Evolutionary conservation across 306 rosid species (phyloP), one percentile per base, ranked within the genome.

Genomic region (Prunus salicina): DNA sequence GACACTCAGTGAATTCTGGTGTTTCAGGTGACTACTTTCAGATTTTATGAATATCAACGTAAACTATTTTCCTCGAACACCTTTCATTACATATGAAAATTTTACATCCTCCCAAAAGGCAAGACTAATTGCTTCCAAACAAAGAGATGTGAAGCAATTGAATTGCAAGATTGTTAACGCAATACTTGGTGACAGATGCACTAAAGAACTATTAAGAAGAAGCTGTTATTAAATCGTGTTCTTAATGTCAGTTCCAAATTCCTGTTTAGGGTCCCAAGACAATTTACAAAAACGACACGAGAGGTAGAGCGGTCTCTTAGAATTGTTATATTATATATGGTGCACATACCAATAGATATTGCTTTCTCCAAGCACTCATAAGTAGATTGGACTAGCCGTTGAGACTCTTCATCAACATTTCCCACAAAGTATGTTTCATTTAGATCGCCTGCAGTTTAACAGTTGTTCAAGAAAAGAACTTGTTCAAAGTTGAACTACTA

Each of bases 401-500:
- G 78, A 72, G 93, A 89, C 84, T 90, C 99, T 82, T 95, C 97
- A 43, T 92, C 93, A 77, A 95, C 97, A 76, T 90, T 93, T 77
- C 99, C 99, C 81, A 95, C 97, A 38, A 92, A 95, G 90, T 86
- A 92, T 49, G 99, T 95, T 62, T 92, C 99, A 74, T 95, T 95
- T 61, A 95, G 96, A 90, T 95, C 99, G 82, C 87, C 99, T 95
- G 87, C 67, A 84, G 70, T 69, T 30, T 78, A 50, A 52, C 71
- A 11, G 55, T 28, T 22, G 68, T 47, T 73, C 72, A 71, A 25
- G 32, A 11, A 50, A 27, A 15, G 46, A 69, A 22, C 34, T 62
- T 51, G 71, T 57, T 41, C 28, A 34, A 69, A 56, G 24, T 47
- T 50, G 28, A 25, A 69, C 22, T 47, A 25, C n/a, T 61, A 51